Evolutionary conservation across 306 rosid species (phyloP).

Genomic region (Hippophae gyantsensis): DNA sequence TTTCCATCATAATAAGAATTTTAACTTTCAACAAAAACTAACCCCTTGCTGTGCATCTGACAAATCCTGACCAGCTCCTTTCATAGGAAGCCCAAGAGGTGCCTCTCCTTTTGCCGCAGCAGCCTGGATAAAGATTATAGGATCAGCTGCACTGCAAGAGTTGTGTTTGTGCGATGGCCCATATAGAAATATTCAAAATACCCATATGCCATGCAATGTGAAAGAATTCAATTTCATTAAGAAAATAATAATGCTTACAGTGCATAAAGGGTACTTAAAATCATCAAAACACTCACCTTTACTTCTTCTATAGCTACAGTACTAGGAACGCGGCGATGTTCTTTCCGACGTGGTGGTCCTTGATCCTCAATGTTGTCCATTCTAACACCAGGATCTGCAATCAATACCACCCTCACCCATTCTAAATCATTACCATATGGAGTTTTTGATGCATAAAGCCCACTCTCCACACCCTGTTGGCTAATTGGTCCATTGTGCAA

Average conservation of each 20-base stretch:
- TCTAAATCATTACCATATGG: slow-evolving; percentile 53
- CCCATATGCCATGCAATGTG: neutral
- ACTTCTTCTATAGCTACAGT: slow-evolving; percentile 96
- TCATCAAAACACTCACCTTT: slow-evolving; percentile 49
- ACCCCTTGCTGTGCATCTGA: slow-evolving; percentile 74
- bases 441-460: slow-evolving; percentile 22
- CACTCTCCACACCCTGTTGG: slow-evolving; percentile 21
- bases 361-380: slow-evolving; percentile 83
- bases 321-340: slow-evolving; percentile 98
- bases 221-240: slow-evolving; percentile 5
- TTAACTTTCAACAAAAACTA: slow-evolving; percentile 10
- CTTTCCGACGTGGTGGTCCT: slow-evolving; percentile 70
- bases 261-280: neutral
- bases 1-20: slow-evolving; percentile 4
- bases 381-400: slow-evolving; percentile 75
- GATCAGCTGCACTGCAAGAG: neutral
- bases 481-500: slow-evolving; percentile 12
- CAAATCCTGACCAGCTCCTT: slow-evolving; percentile 97
- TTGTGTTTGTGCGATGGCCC: neutral
- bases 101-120: slow-evolving; percentile 99
- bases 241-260: slow-evolving; percentile 9
- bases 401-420: slow-evolving; percentile 78
- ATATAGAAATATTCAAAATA: too few species aligned
- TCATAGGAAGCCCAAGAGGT: slow-evolving; percentile 94
- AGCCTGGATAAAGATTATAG: slow-evolving; percentile 52